Evolutionary conservation across 2,329 filamentous ascomycete species (phyloP).

Genomic region (Stemphylium vesicarium): DNA sequence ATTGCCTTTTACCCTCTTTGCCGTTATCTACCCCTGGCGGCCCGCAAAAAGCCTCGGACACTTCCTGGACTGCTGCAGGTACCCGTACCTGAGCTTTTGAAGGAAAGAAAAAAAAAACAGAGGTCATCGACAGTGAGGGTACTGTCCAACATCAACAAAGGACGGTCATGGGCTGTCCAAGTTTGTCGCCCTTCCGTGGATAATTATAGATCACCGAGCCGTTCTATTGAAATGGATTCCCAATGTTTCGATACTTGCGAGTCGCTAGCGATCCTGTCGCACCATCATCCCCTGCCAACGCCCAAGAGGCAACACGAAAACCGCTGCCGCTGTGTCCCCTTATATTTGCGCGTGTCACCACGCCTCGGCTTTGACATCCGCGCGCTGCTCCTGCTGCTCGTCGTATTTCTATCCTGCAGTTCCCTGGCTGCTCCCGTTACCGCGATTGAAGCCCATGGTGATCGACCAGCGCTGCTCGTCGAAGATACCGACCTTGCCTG

Average conservation of each 20-base stretch:
- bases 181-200: conserved; percentile 15
- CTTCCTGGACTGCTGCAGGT: conserved; percentile 24
- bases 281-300: conserved; percentile 38
- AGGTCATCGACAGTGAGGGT: neutral
- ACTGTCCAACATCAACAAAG: neutral
- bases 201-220: conserved; percentile 24
- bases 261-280: conserved; percentile 39
- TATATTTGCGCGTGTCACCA: conserved; percentile 24
- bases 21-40: conserved; percentile 12
- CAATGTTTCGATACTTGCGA: conserved; percentile 26
- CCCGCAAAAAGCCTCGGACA: conserved; percentile 16
- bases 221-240: conserved; percentile 24
- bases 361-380: conserved; percentile 12
- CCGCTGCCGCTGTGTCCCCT: conserved; percentile 25
- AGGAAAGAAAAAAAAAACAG: conserved; percentile 3
- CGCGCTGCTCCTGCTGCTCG: conserved; percentile 35
- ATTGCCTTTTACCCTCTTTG: conserved; percentile 22
- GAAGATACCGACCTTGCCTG: conserved; percentile 36
- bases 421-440: conserved; percentile 36
- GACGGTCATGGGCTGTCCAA: conserved; percentile 32
- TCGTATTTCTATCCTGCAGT: conserved; percentile 33
- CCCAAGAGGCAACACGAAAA: conserved; percentile 29
- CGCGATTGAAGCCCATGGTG: conserved; percentile 39
- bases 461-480: conserved; percentile 37
- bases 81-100: conserved; percentile 7